Conservation (phyloP, 495 filamentous ascomycete species). For the Rhypophila decipiens region DNA sequence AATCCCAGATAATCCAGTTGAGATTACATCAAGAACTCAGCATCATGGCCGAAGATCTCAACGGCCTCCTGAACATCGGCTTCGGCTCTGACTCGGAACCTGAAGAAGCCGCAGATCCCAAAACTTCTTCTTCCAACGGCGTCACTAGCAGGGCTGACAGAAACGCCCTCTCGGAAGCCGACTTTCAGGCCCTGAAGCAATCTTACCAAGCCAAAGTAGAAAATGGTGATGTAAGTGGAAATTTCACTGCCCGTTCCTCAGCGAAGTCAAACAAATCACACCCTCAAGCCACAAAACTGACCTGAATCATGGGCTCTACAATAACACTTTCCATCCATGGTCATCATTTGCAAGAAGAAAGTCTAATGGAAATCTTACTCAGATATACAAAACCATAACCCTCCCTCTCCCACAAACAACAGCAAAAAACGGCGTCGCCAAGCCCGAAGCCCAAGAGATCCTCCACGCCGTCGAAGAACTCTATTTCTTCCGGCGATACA, state of each 20-base stretch:
- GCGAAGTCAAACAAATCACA: not conserved
- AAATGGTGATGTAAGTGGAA: slow-evolving; percentile 35
- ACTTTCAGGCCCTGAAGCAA: slow-evolving; percentile 32
- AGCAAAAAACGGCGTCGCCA: too few species aligned
- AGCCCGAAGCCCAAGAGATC: slow-evolving; percentile 39
- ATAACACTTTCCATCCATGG: not conserved
- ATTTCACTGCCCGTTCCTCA: not conserved
- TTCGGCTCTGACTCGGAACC: not conserved
- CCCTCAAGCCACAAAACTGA: not conserved
- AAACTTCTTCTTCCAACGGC: slow-evolving; percentile 4
- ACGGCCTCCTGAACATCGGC: not conserved
- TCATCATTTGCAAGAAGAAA: not conserved
- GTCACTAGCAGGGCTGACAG: slow-evolving; percentile 19
- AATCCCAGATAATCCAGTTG: too few species aligned
- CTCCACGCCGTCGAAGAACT: slow-evolving; percentile 52
- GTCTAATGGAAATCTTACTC: not conserved
- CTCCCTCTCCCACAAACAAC: slow-evolving; percentile 26
- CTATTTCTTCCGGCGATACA: slow-evolving; percentile 45
- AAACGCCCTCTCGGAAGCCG: slow-evolving; percentile 37
- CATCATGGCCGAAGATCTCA: not conserved
- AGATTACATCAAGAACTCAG: too few species aligned
- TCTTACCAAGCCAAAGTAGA: slow-evolving; percentile 37
- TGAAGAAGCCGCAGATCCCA: not conserved
- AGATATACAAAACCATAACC: slow-evolving; percentile 38
- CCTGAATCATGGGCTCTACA: not conserved